Percentiles rank a stretch among this genome's conserved stretches.
Conservation (phyloP, 78 protist genomes). For the Polysphondylium violaceum region DNA sequence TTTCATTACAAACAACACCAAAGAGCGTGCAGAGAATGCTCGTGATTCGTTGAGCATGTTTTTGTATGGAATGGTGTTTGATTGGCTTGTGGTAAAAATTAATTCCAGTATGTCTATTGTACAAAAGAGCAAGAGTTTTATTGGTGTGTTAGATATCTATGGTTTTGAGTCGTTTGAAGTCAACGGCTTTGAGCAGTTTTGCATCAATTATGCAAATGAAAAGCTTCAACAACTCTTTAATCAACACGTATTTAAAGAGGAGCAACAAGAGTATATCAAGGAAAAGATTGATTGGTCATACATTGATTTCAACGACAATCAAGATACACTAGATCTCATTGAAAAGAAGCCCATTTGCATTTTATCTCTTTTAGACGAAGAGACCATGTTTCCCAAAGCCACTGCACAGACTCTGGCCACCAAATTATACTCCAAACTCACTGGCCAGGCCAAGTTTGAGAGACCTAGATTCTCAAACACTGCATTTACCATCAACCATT, state of each 20-base stretch:
- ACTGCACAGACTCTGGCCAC: slow-evolving; percentile 75
- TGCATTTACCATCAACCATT: slow-evolving; percentile 90
- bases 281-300: slow-evolving; percentile 91
- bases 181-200: slow-evolving; percentile 94
- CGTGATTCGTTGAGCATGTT: slow-evolving; percentile 80
- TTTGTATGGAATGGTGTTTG: slow-evolving; percentile 65
- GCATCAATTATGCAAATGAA: slow-evolving; percentile 96
- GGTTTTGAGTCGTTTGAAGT: slow-evolving; percentile 96
- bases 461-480: slow-evolving; percentile 55
- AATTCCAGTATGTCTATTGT: slow-evolving; percentile 40
- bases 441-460: slow-evolving; percentile 58
- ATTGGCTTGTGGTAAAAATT: slow-evolving; percentile 83
- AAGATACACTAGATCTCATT: slow-evolving; percentile 88
- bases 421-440: slow-evolving; percentile 51
- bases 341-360: slow-evolving; percentile 88
- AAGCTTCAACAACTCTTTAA: slow-evolving; percentile 91
- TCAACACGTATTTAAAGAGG: slow-evolving; percentile 89
- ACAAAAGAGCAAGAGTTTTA: slow-evolving; percentile 37
- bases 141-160: slow-evolving; percentile 97
- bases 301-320: slow-evolving; percentile 91
- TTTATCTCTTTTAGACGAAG: slow-evolving; percentile 92
- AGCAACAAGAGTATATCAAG: slow-evolving; percentile 87
- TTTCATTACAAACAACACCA: slow-evolving; percentile 18
- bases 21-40: slow-evolving; percentile 77
- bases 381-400: slow-evolving; percentile 89